A percentile compares a stretch with the other conserved stretches of the same genome.
Evolutionary conservation across 495 filamentous ascomycete species (phyloP).

Genomic region (Penicillium daleae): DNA sequence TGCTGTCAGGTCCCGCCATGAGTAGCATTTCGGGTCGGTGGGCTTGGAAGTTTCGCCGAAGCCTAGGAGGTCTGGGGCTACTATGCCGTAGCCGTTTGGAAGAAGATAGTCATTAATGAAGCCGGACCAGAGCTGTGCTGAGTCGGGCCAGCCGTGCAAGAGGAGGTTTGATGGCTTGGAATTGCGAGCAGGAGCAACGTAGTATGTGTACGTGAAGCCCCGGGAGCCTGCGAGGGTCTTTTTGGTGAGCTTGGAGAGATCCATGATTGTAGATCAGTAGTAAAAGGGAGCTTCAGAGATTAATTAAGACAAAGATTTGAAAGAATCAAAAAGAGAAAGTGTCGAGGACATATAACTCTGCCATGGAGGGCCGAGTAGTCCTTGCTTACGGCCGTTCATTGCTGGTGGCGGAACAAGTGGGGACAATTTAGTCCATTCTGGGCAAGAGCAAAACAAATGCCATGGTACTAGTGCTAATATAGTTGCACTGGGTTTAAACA

Average conservation of each 20-base stretch:
- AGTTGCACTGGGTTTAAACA: too few species aligned
- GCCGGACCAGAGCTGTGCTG: neutral
- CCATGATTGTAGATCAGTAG: too few species aligned
- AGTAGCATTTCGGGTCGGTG: neutral
- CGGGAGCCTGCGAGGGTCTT: neutral
- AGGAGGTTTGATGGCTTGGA: neutral
- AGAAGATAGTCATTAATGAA: neutral
- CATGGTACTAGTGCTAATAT: too few species aligned
- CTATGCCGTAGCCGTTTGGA: neutral
- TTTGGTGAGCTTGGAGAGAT: neutral
- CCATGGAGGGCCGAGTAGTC: neutral
- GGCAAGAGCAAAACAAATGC: too few species aligned
- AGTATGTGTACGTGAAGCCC: constrained; percentile 1
- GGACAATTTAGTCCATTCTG: neutral
- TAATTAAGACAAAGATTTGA: neutral
- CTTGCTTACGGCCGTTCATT: neutral
- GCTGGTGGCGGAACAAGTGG: neutral
- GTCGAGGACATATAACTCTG: neutral
- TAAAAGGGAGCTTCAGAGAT: too few species aligned
- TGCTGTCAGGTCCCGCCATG: neutral
- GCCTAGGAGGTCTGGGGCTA: neutral
- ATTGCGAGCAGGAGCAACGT: neutral
- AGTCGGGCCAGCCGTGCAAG: constrained; percentile 1
- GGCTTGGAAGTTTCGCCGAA: constrained; percentile 1
- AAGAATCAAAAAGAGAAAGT: neutral